Base-by-base conservation (phyloP, 805 yeast genomes). In the Pichia thaimueangensis region DNA sequence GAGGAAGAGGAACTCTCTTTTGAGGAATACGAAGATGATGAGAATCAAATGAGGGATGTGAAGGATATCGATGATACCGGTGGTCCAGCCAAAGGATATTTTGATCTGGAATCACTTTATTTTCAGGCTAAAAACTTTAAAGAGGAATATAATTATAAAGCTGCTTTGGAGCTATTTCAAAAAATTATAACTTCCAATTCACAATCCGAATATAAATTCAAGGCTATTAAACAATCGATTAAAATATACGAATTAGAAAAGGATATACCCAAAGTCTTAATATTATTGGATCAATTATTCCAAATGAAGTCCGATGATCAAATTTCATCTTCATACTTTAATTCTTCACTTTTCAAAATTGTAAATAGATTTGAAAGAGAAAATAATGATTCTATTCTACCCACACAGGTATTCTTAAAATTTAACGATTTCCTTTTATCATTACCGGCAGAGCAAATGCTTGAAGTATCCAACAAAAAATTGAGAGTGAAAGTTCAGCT, bases 401-500 rank as follows among this genome's bases (percentile, higher is more conserved):
- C 55, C 25, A 45, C 41, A 11, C 10, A 24, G 6, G 42, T 58
- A 22, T 59, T 59, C 35, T 48, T 52, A 34, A 45, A 49, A 37
- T 50, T 57, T 28, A 22, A 49, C 1, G 13, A 41, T 3, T 57
- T 49, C 43, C 25, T 59, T 29, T n/a, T 4, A 19, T 2, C 30
- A 21, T 15, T 31, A 12, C 4, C 34, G 32, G 24, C n/a, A 42
- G 37, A 20, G 5, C 5, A 39, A 28, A 38, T 43, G 7, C 27
- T 20, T 19, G 45, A 38, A 12, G 35, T 44, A 21, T 30, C 45
- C 11, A 43, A 48, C 23, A 71, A 71, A 27, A 59, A 79, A 28
- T 49, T 77, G 29, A 68, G 71, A 63, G 60, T 78, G 35, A 71
- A 74, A 47, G 61, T 73, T n/a, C 67, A 64, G 33, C 54, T 78